Evolutionary conservation across 495 filamentous ascomycete genomes (phyloP).

Genomic region (Xanthoparmelia taractica): DNA sequence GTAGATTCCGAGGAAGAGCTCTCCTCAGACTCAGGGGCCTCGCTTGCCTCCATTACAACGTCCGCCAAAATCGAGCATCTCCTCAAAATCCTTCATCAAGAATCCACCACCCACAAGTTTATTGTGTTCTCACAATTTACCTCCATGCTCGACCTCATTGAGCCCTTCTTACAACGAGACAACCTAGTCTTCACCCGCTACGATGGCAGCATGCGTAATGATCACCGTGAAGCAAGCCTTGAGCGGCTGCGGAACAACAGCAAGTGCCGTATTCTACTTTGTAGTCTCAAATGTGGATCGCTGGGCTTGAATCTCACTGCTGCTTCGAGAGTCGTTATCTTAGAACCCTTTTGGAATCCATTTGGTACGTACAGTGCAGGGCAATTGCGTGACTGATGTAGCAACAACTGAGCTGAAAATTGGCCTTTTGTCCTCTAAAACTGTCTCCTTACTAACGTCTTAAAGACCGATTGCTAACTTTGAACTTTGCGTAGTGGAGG

Average conservation of each 20-base stretch:
- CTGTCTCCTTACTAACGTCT: neutral
- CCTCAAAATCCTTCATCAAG: constrained; percentile 69
- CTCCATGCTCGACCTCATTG: constrained; percentile 92
- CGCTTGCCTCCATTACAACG: constrained; percentile 41
- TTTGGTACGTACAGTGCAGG: constrained; percentile 43
- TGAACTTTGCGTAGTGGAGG: constrained; percentile 50
- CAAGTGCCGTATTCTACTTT: constrained; percentile 71
- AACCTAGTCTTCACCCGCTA: constrained; percentile 77
- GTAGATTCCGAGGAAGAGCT: constrained; percentile 43
- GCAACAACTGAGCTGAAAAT: neutral
- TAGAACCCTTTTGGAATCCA: constrained; percentile 98
- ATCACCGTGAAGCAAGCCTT: constrained; percentile 80
- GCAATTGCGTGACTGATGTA: neutral
- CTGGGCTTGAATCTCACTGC: constrained; percentile 91
- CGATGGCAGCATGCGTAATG: constrained; percentile 93
- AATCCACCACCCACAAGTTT: constrained; percentile 75
- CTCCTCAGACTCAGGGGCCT: constrained; percentile 10
- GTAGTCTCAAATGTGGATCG: constrained; percentile 86
- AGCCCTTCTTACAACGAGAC: constrained; percentile 73
- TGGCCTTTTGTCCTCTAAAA: neutral
- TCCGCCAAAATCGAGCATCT: constrained; percentile 90
- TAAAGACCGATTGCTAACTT: neutral
- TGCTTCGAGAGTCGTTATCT: constrained; percentile 83
- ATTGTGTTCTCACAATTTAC: constrained; percentile 98
- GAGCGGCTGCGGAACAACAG: constrained; percentile 64